These are phyloP conservation scores for Leptographium procerum DNA, from an alignment of 2,329 filamentous ascomycete species.

Conservation along the genomic window DNA sequence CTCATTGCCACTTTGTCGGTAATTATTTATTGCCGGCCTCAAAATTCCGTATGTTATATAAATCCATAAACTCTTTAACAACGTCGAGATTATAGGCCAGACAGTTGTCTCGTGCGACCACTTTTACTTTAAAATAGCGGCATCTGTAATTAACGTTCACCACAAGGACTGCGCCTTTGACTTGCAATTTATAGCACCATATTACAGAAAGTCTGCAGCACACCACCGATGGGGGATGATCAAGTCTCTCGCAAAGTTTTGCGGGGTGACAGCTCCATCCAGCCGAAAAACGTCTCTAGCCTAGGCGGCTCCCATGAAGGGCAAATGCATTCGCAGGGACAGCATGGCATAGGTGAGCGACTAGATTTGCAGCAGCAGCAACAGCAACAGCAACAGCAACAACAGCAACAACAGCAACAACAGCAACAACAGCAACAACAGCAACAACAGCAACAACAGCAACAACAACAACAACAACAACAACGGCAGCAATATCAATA, in stretches of 20 bases:
- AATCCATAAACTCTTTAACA: neutral
- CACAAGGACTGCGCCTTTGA: neutral
- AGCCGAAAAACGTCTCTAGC: neutral
- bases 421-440: neutral
- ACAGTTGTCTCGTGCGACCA: neutral
- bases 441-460: neutral
- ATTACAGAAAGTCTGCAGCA: neutral
- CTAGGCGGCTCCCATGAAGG: neutral
- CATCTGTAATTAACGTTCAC: neutral
- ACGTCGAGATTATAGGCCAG: neutral
- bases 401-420: neutral
- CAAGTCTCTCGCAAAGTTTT: neutral
- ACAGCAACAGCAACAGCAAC: neutral
- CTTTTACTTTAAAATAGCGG: neutral
- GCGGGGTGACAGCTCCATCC: neutral
- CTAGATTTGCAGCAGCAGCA: neutral
- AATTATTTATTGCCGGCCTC: neutral
- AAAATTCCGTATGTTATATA: neutral
- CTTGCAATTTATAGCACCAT: neutral
- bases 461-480: neutral
- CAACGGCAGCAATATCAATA: neutral
- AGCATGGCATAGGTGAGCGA: neutral
- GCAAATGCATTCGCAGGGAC: neutral
- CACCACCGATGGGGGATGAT: neutral
- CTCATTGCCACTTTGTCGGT: neutral